A percentile compares a stretch with the other conserved stretches of the same genome.
Conservation (phyloP, 768 basidiomycete genomes). For the Chalciporus sphaerocephalus region DNA sequence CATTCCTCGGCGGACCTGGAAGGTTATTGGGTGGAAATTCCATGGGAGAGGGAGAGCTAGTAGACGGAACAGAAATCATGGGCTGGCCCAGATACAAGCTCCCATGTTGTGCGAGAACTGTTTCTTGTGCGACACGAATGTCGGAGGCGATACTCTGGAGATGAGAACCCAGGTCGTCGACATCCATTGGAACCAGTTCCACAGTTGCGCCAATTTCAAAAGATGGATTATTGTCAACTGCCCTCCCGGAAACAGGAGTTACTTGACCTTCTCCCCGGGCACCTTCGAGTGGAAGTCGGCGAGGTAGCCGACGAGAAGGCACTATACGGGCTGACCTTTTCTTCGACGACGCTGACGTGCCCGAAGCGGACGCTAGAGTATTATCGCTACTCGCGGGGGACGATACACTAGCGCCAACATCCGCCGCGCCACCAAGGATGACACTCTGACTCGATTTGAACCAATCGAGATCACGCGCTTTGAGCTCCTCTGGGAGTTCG, state of each 20-base stretch:
- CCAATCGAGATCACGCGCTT: constrained; percentile 30
- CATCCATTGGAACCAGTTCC: constrained; percentile 1
- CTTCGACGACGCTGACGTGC: constrained; percentile 6
- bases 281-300: constrained; percentile 7
- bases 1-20: background rate
- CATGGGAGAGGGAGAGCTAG: background rate
- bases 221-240: background rate
- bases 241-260: background rate
- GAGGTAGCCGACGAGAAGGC: constrained; percentile 21
- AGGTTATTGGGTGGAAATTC: background rate
- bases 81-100: background rate
- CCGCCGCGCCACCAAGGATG: background rate
- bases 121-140: background rate
- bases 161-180: background rate
- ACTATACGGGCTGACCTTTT: constrained; percentile 27
- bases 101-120: background rate
- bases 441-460: constrained; percentile 18
- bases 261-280: background rate
- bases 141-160: background rate
- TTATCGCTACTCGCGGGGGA: background rate
- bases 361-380: background rate
- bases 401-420: background rate
- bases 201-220: background rate
- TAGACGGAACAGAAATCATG: background rate
- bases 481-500: constrained; percentile 21